Evolutionary conservation across 768 basidiomycete species (phyloP), one percentile per base, ranked within the genome.

Genomic region (Mycena crocata): DNA sequence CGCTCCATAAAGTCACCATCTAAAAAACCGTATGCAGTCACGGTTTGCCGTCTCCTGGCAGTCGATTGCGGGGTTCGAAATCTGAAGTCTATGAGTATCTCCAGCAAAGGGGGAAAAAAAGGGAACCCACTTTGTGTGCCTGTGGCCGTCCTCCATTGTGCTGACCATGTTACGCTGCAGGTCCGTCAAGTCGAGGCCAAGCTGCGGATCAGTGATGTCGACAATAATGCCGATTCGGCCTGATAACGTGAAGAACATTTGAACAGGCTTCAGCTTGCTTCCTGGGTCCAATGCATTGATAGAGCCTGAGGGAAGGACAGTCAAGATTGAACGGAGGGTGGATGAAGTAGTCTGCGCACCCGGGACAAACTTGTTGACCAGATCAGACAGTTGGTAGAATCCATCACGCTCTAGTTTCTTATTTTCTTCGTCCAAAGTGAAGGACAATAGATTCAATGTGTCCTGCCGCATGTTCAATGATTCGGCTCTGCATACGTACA

Each of bases 1-100:
- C 81, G 79, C 76, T 96, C 93, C 23, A 98, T 74, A 68, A 95
- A 93, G 73, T 94, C 92, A 1, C 95, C 96, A 66, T 98, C 95
- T 31, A 98, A 81, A 83, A 98, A 95, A 19, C 94, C 95, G 42
- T 83, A 84, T 1, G 84, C 71, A 30, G 77, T 71, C 34, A 90
- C 86, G 10, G 84, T 81, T 70, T 93, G 91, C 52, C 85, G 88
- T 26, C 83, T 81, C 9, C 90, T 89, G 26, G 79, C 74, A 0
- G 80, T 80, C 40, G 81, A 87, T 68, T 87, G 87, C 0, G 94
- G 93, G 0, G 92, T 83, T 56, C 95, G 86, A 76, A 86, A 93
- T 68, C 94, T 95, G 49, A 19, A 63, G 28, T 24, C 21, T 48
- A 35, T 34, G 30, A 21, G 28, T 72, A 31, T 66, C 49, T 42